These are phyloP conservation scores for Hymenotorrendiella dingleyae DNA, from an alignment of 2,329 filamentous ascomycete species.

Conservation along the genomic window DNA sequence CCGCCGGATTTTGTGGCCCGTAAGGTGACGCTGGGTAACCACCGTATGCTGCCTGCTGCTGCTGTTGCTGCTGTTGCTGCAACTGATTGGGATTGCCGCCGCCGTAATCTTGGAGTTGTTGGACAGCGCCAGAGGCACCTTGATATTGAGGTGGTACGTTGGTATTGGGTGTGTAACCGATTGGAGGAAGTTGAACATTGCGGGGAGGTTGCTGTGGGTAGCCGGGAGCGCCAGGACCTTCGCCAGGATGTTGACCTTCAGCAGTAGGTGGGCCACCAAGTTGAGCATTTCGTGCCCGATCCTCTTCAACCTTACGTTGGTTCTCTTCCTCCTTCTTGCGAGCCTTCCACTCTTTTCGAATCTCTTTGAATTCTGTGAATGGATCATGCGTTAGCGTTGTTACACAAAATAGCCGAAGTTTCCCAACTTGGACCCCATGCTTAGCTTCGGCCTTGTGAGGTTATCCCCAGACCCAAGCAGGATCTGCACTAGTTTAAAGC, in stretches of 20 bases:
- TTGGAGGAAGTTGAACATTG: constrained; percentile 63
- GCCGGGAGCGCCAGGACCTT: constrained; percentile 42
- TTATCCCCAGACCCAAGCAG: constrained; percentile 38
- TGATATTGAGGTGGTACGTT: constrained; percentile 58
- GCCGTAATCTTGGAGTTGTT: constrained; percentile 52
- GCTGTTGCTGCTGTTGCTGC: no score
- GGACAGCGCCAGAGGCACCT: constrained; percentile 47
- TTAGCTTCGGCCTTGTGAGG: constrained; percentile 35
- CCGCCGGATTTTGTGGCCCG: constrained; percentile 39
- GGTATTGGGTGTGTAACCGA: constrained; percentile 61
- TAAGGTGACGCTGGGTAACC: constrained; percentile 56
- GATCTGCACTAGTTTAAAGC: constrained; percentile 42
- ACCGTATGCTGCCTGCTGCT: no score
- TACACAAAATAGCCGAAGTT: constrained; percentile 1
- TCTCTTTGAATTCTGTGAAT: constrained; percentile 96
- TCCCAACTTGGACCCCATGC: constrained; percentile 33
- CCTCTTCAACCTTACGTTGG: constrained; percentile 82
- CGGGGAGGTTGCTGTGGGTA: constrained; percentile 48
- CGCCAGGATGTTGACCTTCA: constrained; percentile 49
- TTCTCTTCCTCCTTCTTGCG: constrained; percentile 99
- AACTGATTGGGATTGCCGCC: constrained; percentile 31
- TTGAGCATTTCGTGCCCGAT: constrained; percentile 63
- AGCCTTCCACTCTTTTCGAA: constrained; percentile 97
- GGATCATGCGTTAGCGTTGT: constrained; percentile 5
- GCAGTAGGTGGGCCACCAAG: constrained; percentile 34